phyloP scores from a whole-genome alignment of 257 asterid genomes.

The Lavandula angustifolia region DNA sequence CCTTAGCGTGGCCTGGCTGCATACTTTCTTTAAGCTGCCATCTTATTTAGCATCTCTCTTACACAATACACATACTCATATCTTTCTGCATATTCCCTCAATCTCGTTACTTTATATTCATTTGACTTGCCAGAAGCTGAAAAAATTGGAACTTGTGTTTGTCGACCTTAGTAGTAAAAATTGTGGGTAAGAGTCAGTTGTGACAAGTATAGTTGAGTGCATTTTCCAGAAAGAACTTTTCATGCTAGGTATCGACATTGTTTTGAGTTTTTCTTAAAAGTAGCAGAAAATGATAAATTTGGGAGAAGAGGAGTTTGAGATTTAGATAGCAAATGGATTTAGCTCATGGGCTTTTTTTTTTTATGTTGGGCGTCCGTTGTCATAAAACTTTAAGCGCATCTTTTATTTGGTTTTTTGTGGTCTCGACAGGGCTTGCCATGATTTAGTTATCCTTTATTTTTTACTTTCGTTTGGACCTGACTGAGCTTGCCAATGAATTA shows the following conservation, averaged over 20 bases:
- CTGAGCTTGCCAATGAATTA: conserved; percentile 14
- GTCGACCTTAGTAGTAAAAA: background rate
- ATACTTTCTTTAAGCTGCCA: background rate
- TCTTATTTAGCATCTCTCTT: conserved; percentile 13
- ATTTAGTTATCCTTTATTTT: background rate
- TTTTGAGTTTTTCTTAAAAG: background rate
- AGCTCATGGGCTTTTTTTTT: conserved; percentile 20
- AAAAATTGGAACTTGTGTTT: conserved; percentile 3
- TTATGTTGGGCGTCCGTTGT: conserved; percentile 1
- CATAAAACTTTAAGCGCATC: background rate
- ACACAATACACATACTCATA: background rate
- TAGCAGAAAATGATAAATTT: conserved; percentile 1
- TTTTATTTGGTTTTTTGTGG: conserved; percentile 5
- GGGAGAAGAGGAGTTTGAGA: conserved; percentile 2
- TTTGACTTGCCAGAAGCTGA: background rate
- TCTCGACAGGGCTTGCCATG: conserved; percentile 8
- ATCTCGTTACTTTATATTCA: conserved; percentile 5
- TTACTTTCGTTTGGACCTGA: conserved; percentile 2
- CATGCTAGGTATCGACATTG: background rate
- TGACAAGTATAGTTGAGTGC: background rate
- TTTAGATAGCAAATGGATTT: conserved; percentile 1
- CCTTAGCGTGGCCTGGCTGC: conserved; percentile 5
- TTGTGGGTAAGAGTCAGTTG: background rate
- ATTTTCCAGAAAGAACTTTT: background rate
- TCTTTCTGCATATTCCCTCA: background rate